Evolutionary conservation across 1,284 basidiomycete species (phyloP).

Genomic region (Boletellus deceptivus): DNA sequence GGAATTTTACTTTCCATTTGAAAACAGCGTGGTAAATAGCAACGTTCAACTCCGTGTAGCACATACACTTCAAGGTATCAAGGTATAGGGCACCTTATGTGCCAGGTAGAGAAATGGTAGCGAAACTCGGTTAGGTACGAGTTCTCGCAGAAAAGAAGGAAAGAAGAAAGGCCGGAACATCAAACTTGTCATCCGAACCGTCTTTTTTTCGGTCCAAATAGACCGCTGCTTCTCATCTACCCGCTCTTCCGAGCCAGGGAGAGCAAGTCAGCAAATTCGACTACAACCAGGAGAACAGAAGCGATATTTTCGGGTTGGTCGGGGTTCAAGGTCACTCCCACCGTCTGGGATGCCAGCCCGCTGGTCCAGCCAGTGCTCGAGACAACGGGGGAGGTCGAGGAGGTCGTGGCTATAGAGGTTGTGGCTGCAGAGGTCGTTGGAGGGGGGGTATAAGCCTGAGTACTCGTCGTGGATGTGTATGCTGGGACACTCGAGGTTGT

Average conservation of each 20-base stretch:
- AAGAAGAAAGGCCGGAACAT: neutral
- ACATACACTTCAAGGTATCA: constrained; percentile 21
- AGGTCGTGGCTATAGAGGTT: constrained; percentile 9
- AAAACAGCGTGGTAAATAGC: neutral
- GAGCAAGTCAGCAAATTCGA: constrained; percentile 38
- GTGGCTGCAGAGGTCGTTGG: constrained; percentile 19
- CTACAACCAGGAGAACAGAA: constrained; percentile 37
- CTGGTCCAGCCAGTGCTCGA: constrained; percentile 19
- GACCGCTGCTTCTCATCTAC: neutral
- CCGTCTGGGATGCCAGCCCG: constrained; percentile 35
- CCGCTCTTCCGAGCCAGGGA: constrained; percentile 10
- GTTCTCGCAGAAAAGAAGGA: neutral
- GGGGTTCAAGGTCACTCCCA: constrained; percentile 15
- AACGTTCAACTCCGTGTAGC: neutral
- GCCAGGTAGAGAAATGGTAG: constrained; percentile 8
- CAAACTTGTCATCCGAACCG: neutral
- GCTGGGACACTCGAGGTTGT: constrained; percentile 21
- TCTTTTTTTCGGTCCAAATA: no score
- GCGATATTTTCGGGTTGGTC: constrained; percentile 34
- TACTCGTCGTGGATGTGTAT: no score
- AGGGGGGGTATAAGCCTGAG: constrained; percentile 22
- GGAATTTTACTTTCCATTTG: neutral
- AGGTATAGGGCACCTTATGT: constrained; percentile 6
- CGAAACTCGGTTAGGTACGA: constrained; percentile 2
- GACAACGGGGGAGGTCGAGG: constrained; percentile 14